A percentile compares a stretch with the other conserved stretches of the same genome.
Evolutionary conservation across 208 protist genomes (phyloP).

Genomic region (Leishmania turanica): DNA sequence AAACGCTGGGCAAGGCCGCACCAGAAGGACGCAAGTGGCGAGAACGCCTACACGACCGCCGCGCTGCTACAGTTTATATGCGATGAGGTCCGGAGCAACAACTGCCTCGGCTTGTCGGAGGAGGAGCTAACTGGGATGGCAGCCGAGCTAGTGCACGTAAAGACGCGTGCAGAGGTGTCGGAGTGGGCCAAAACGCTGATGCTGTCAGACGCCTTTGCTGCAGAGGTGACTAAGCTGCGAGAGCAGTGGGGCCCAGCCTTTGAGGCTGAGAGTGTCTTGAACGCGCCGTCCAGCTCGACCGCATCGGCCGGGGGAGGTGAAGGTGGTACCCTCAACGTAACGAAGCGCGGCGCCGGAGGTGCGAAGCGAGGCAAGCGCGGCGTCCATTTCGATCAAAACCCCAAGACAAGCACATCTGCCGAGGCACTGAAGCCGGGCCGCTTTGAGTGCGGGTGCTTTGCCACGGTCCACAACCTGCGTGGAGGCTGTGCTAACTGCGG

Average conservation of each 20-base stretch:
- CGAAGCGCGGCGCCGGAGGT: conserved; percentile 10
- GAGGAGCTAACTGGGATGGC: conserved; percentile 80
- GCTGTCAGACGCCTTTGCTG: conserved; percentile 68
- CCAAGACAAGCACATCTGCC: conserved; percentile 14
- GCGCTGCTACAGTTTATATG: conserved; percentile 61
- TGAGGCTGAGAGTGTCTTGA: conserved; percentile 38
- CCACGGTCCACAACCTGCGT: conserved; percentile 72
- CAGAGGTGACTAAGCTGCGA: conserved; percentile 68
- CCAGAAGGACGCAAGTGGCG: background rate
- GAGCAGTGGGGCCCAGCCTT: conserved; percentile 62
- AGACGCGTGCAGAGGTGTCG: conserved; percentile 59
- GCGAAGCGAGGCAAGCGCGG: conserved; percentile 28
- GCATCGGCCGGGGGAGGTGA: background rate
- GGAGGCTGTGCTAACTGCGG: conserved; percentile 90
- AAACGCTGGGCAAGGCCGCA: conserved; percentile 56
- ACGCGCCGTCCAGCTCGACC: background rate
- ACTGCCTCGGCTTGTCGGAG: conserved; percentile 68
- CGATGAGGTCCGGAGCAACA: conserved; percentile 64
- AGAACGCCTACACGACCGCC: conserved; percentile 12
- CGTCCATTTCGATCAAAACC: conserved; percentile 32
- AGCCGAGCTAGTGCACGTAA: conserved; percentile 48
- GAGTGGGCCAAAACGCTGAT: conserved; percentile 84
- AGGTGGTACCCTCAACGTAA: conserved; percentile 7
- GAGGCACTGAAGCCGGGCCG: conserved; percentile 63
- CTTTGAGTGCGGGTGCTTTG: conserved; percentile 91